Percentiles rank a stretch among this genome's conserved stretches.
phyloP scores from a whole-genome alignment of 139 green algal genomes.

The Eudorina sp. region DNA sequence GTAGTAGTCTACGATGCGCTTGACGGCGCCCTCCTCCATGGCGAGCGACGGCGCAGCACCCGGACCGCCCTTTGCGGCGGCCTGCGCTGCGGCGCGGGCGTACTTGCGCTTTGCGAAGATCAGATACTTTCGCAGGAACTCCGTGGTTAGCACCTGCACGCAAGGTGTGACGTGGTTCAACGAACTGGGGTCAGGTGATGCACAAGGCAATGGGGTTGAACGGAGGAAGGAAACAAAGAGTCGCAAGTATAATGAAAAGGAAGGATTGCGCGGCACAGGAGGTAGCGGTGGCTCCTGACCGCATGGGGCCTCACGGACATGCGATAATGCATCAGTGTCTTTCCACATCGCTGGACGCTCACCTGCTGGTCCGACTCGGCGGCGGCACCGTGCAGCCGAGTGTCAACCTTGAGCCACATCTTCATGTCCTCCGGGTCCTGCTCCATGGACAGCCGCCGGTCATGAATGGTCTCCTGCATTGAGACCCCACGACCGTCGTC shows the following conservation, averaged over 20 bases:
- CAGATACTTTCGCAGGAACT: conserved; percentile 86
- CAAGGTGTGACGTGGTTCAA: too few species aligned
- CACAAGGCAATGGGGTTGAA: too few species aligned
- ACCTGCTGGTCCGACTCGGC: conserved; percentile 40
- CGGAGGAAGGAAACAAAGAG: too few species aligned
- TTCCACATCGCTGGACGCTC: too few species aligned
- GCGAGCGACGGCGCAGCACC: neutral
- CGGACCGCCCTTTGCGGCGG: conserved; percentile 21
- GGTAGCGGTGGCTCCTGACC: too few species aligned
- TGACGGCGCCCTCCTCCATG: conserved; percentile 56
- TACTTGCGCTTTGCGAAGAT: conserved; percentile 73
- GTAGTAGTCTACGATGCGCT: conserved; percentile 91
- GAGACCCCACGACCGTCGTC: conserved; percentile 64
- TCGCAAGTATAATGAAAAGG: too few species aligned
- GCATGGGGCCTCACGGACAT: too few species aligned
- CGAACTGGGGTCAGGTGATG: too few species aligned
- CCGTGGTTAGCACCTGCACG: conserved; percentile 66
- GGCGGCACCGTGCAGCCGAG: conserved; percentile 76
- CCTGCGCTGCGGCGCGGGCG: conserved; percentile 32
- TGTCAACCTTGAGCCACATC: conserved; percentile 86
- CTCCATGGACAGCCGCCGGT: conserved; percentile 53
- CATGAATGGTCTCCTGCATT: conserved; percentile 62
- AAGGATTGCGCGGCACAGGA: too few species aligned
- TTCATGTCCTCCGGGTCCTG: conserved; percentile 6
- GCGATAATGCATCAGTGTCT: too few species aligned